Conservation (phyloP, 2,329 filamentous ascomycete genomes). For the Neonectria ditissima region DNA sequence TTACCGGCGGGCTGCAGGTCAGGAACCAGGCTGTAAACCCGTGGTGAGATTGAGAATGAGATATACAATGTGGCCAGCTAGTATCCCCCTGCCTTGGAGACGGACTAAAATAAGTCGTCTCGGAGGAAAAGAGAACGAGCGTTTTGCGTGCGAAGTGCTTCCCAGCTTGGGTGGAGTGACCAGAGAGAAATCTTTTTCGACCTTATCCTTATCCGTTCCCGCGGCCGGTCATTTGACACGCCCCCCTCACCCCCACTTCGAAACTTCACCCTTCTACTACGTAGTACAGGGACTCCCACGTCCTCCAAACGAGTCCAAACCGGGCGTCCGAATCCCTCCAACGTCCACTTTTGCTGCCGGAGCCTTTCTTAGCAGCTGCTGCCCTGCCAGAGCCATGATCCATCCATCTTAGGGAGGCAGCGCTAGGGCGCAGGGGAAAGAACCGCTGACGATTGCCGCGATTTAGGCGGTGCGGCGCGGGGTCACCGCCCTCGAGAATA, state of each 20-base stretch:
- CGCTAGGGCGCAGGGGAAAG: slow-evolving; percentile 14
- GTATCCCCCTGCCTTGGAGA: not conserved
- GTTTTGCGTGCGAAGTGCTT: not conserved
- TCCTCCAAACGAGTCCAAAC: slow-evolving; percentile 10
- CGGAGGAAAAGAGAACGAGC: slow-evolving; percentile 1
- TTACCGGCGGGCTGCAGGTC: slow-evolving; percentile 5
- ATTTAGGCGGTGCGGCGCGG: slow-evolving; percentile 42
- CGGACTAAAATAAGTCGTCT: too few species aligned
- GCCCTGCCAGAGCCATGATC: not conserved
- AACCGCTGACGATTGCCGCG: slow-evolving; percentile 27
- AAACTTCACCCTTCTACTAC: not conserved
- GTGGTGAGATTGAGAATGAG: not conserved
- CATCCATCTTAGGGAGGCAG: not conserved
- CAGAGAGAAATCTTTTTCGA: slow-evolving; percentile 26
- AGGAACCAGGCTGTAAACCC: not conserved
- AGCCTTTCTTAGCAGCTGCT: not conserved
- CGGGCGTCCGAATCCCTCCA: too few species aligned
- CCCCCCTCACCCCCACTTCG: slow-evolving; percentile 12
- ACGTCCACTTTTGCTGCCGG: slow-evolving; percentile 18
- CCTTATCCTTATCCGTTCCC: slow-evolving; percentile 31
- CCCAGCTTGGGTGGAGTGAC: slow-evolving; percentile 18
- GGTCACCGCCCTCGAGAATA: slow-evolving; percentile 49
- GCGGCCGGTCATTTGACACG: slow-evolving; percentile 11
- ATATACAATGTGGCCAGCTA: not conserved
- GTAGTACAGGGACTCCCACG: slow-evolving; percentile 5